phyloP scores from a whole-genome alignment of 2,329 filamentous ascomycete species.

The Epichloe aotearoae region DNA sequence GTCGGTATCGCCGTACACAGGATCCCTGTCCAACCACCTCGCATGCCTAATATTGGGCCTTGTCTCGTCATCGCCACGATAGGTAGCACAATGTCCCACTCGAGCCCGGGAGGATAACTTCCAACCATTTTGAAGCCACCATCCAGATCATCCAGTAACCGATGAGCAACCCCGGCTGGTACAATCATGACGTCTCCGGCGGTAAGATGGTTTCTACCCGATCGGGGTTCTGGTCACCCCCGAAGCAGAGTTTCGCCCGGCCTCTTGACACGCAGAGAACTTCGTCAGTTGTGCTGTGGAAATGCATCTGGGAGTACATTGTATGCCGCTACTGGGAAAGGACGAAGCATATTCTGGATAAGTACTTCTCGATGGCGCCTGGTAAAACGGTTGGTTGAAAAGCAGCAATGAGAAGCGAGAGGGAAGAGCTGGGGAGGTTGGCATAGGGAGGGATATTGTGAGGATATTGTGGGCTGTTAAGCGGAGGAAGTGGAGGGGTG shows the following conservation, averaged over 20 bases:
- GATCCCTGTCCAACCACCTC: conserved; percentile 10
- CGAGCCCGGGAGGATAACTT: conserved; percentile 42
- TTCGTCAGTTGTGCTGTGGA: conserved; percentile 55
- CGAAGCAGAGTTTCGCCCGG: conserved; percentile 49
- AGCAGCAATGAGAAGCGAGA: conserved; percentile 38
- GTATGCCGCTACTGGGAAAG: not conserved
- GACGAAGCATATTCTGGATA: not conserved
- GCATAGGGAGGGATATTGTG: conserved; percentile 39
- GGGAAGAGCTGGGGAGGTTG: conserved; percentile 49
- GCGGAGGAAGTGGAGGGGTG: conserved; percentile 31
- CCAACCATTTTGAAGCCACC: conserved; percentile 54
- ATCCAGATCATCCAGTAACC: conserved; percentile 41
- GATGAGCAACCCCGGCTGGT: conserved; percentile 50
- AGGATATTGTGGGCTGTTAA: conserved; percentile 48
- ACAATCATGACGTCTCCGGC: conserved; percentile 52
- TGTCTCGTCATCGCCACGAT: not conserved
- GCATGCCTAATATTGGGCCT: conserved; percentile 2
- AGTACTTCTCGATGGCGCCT: not conserved
- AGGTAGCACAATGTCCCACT: conserved; percentile 51
- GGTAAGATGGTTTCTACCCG: conserved; percentile 38
- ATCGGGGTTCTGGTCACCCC: conserved; percentile 33
- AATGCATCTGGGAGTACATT: conserved; percentile 43
- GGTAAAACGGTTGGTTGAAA: not conserved
- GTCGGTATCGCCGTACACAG: conserved; percentile 9
- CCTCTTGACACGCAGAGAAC: conserved; percentile 48